Base-by-base conservation (phyloP, 345 rosid genomes). In the Eucalyptus marginata region DNA sequence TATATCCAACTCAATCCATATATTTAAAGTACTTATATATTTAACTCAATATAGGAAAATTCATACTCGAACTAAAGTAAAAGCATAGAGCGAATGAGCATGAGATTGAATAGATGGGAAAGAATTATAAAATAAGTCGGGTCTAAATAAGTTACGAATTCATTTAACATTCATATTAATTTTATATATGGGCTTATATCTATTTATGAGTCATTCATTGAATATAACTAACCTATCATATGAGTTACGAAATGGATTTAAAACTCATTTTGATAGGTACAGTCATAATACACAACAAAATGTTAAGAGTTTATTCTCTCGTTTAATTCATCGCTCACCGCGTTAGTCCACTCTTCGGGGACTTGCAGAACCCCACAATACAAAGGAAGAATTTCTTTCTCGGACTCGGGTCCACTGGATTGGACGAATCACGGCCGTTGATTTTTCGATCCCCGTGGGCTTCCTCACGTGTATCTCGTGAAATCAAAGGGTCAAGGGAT, bases 71-170 rank as follows among this genome's bases (percentile, higher is more conserved):
- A 24, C 13, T 56, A 56, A 56, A 24, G 13, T 56, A 24, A 56
- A 56, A 56, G 1, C 1, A 56, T 56, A 7, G 5, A 56, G 13
- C 1, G 0, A 4, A 25, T 1, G 10, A 56, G 13, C 1, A 5
- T 24, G 13, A 24, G 0, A 56, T 24, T 24, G 1, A 56, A 25
- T 9, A 2, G 62, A 2, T 2, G 3, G 2, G 1, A 25, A 10
- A 56, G 1, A 56, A 25, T 10, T 22, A 56, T 56, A 8, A 56
- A 56, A 0, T 56, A 1, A 56, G 13, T 56, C 0, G 1, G 1
- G 2, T 24, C 0, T 24, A 56, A 56, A 24, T 56, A 56, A 24
- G 13, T 56, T 56, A 8, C 1, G 1, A 22, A 56, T 10, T 0
- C 12, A 24, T 56, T 24, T 24, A 56, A 24, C 1, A 8, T 10